phyloP scores from a whole-genome alignment of 805 yeast species.

The Cyberlindnera petersonii region DNA sequence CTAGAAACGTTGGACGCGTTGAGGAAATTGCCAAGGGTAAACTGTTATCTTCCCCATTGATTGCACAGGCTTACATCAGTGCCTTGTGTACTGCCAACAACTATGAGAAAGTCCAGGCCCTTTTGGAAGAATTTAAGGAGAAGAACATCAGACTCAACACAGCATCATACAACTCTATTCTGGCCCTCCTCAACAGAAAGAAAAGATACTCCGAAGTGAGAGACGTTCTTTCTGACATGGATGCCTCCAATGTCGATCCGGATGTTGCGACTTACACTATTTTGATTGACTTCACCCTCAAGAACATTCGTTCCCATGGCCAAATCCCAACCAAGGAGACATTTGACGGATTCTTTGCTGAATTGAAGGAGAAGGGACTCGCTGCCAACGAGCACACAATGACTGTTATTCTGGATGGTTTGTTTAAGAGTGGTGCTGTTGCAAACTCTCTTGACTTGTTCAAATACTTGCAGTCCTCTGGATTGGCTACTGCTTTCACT shows the following conservation, averaged over 20 bases:
- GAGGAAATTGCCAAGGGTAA: constrained; percentile 29
- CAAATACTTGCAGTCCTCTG: constrained; percentile 35
- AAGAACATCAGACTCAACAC: constrained; percentile 42
- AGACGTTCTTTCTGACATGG: constrained; percentile 44
- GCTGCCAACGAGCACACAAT: constrained; percentile 42
- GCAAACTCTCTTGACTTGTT: constrained; percentile 51
- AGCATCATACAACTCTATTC: constrained; percentile 48
- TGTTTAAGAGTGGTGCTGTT: constrained; percentile 44
- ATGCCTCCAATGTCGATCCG: constrained; percentile 39
- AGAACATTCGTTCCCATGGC: constrained; percentile 41
- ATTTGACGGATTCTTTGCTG: constrained; percentile 37
- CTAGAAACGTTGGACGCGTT: constrained; percentile 37
- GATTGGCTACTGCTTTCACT: constrained; percentile 34
- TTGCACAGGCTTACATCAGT: constrained; percentile 23
- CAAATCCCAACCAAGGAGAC: constrained; percentile 36
- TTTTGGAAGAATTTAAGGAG: constrained; percentile 7
- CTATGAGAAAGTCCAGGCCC: constrained; percentile 12
- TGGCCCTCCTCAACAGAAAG: constrained; percentile 38
- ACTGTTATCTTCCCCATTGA: constrained; percentile 32
- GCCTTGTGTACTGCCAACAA: constrained; percentile 17
- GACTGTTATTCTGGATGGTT: constrained; percentile 50
- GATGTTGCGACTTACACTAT: constrained; percentile 63
- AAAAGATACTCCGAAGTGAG: constrained; percentile 44
- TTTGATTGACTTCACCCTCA: constrained; percentile 51
- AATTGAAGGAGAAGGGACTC: constrained; percentile 38